Evolutionary conservation across 1,139 yeast genomes (phyloP).

Genomic region (Geotrichum australiense): DNA sequence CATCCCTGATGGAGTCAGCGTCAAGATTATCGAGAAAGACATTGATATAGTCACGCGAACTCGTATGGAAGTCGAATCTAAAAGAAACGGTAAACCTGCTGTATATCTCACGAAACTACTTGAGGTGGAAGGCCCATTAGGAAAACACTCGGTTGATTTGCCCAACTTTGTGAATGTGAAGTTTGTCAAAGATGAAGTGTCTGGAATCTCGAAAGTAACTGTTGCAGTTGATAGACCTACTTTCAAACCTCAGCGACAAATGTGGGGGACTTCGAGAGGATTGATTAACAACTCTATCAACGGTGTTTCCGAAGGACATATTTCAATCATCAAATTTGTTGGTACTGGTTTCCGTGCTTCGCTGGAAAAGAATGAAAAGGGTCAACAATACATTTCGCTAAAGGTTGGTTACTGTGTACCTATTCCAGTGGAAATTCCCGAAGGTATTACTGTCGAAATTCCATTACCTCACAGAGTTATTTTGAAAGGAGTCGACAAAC

Average conservation of each 20-base stretch:
- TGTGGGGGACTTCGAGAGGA: constrained; percentile 95
- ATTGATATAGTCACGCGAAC: constrained; percentile 46
- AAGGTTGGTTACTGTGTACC: constrained; percentile 82
- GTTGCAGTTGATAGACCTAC: constrained; percentile 54
- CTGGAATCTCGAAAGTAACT: constrained; percentile 37
- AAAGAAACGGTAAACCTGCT: constrained; percentile 50
- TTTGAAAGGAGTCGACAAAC: constrained; percentile 82
- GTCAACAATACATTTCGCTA: constrained; percentile 56
- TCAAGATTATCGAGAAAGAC: constrained; percentile 34
- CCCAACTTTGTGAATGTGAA: constrained; percentile 62
- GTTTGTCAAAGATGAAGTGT: constrained; percentile 10
- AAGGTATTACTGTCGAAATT: constrained; percentile 61
- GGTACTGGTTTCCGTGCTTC: constrained; percentile 97
- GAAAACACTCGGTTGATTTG: constrained; percentile 53
- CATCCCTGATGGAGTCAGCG: constrained; percentile 46
- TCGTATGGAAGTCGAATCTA: constrained; percentile 27
- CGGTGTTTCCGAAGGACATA: constrained; percentile 91
- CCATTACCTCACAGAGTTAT: constrained; percentile 88
- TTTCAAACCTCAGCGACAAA: constrained; percentile 64
- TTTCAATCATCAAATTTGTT: constrained; percentile 78
- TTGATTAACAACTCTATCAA: constrained; percentile 66
- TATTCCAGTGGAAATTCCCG: constrained; percentile 60
- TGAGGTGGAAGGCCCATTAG: constrained; percentile 76
- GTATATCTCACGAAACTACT: constrained; percentile 55
- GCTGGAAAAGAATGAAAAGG: constrained; percentile 45